Base-by-base conservation (phyloP, 2,329 filamentous ascomycete genomes). In the Fusarium mangiferae region DNA sequence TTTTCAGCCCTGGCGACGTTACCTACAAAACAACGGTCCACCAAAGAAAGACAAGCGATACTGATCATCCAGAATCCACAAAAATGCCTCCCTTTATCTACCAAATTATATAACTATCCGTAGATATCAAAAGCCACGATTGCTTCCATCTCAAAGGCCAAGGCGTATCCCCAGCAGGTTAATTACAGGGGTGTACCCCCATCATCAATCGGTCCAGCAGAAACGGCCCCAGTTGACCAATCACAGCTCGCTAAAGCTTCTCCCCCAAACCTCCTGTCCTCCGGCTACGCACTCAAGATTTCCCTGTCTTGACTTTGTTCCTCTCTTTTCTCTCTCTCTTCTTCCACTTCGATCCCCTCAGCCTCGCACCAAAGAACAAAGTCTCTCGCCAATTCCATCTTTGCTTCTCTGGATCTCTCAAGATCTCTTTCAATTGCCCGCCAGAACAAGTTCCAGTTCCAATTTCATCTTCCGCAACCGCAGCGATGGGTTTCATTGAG, bases 401-500 rank as follows among this genome's bases (percentile, higher is more conserved):
- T 58, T 67, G 59, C 58, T 66, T 59, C 56, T 59, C 65, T 51
- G 28, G 44, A 73, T 62, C 59, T 73, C 64, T 62, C 66, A 42
- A 44, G 45, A 59, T 70, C 66, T 42, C 48, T 36, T 42, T 65
- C 68, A 72, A 76, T 73, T 77, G 49, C 41, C 70, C 48, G 51
- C 65, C 66, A 63, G 62, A 61, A 64, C 62, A 63, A 63, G 61
- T 60, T 66, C 52, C 72, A 63, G 65, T 56, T 66, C 49, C 72
- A 76, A 71, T 74, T 70, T 68, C 52, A 62, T 38, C 60, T 66
- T 61, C 62, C 63, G 56, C 66, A 60, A 72, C 77, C 78, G 82
- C 83, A 85, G 88, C 84, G 88, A 98, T 98, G 95, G 93, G 94
- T 84, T 93, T 94, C 82, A 91, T 96, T 85, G 92, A 93, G 82